Evolutionary conservation across 495 filamentous ascomycete genomes (phyloP), one percentile per base, ranked within the genome.

Genomic region (Trichodelitschia bisporula): DNA sequence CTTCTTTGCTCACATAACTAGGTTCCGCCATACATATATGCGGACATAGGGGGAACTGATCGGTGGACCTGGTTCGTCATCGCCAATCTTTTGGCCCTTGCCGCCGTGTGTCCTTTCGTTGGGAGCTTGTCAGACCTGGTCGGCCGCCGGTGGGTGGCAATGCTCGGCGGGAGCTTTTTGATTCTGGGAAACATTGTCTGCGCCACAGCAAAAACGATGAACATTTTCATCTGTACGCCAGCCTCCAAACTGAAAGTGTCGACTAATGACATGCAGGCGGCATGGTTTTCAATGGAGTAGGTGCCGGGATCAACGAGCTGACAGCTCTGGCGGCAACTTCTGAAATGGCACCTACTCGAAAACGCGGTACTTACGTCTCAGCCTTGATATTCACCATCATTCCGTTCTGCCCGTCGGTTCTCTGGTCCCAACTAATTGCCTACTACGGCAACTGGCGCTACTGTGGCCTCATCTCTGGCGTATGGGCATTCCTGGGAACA

Each of bases 1-100:
- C 30, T 31, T 38, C 18, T 15, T 32, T 30, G 14, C 18, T 29
- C n/a, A n/a, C n/a, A n/a, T n/a, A n/a, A n/a, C 19, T 21, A 19
- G 19, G 17, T 27, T 3, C 64, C 65, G 18, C 68, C 68, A 0
- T 59, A 64, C 43, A 69, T 78, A 29, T 74, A 75, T 42, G 41
- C 48, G 6, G 59, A 65, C 12, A 66, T 79, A 37, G 72, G 70
- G 14, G 72, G 72, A 26, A 42, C 55, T 6, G 64, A 72, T 43
- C 51, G 66, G 39, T 77, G 66, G 64, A 56, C 72, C n/a, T 77
- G 72, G 72, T 66, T 77, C 54, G 61, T 73, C 23, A 54, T 74
- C 2, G 69, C 61, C 12, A 68, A 78, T 40, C 51, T 78, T 2
- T 60, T 78, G 5, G 55, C 68, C 24, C 58, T 72, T 2, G 69